phyloP scores from a whole-genome alignment of 805 yeast genomes.

The Naumovozyma baii region DNA sequence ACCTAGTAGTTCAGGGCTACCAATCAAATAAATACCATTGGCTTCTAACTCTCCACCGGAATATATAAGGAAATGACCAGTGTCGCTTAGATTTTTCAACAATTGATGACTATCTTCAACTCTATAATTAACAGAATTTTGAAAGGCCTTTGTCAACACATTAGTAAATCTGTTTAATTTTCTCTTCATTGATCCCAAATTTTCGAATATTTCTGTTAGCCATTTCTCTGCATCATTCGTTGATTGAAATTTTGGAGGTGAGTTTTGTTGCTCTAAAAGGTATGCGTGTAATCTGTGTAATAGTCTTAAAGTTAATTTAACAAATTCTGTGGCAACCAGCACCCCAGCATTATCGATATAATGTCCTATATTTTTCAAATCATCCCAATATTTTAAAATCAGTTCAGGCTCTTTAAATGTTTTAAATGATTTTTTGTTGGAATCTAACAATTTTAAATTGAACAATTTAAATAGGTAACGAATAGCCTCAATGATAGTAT shows the following conservation, averaged over 20 bases:
- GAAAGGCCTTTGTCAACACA: slow-evolving; percentile 57
- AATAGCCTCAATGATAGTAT: slow-evolving; percentile 62
- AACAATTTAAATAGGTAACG: slow-evolving; percentile 63
- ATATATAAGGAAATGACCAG: slow-evolving; percentile 69
- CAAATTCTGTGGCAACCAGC: slow-evolving; percentile 72
- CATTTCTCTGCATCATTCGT: slow-evolving; percentile 45
- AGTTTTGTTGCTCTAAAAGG: slow-evolving; percentile 59
- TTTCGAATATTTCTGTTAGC: slow-evolving; percentile 59
- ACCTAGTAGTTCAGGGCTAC: slow-evolving; percentile 42
- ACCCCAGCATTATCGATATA: slow-evolving; percentile 75
- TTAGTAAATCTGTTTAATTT: slow-evolving; percentile 72
- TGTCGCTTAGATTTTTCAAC: slow-evolving; percentile 47
- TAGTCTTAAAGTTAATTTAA: slow-evolving; percentile 52
- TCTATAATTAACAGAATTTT: slow-evolving; percentile 58
- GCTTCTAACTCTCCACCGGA: slow-evolving; percentile 59
- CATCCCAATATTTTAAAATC: slow-evolving; percentile 71
- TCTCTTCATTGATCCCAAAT: slow-evolving; percentile 67
- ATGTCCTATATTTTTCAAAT: slow-evolving; percentile 66
- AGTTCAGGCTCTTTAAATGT: slow-evolving; percentile 90
- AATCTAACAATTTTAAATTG: slow-evolving; percentile 69
- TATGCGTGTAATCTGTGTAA: slow-evolving; percentile 60
- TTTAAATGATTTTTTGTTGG: slow-evolving; percentile 62
- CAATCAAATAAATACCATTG: slow-evolving; percentile 72
- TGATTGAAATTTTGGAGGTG: slow-evolving; percentile 41
- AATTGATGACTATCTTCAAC: slow-evolving; percentile 43